These are phyloP conservation scores for Sarocladium strictum DNA, from an alignment of 2,329 filamentous ascomycete species.

Conservation along the genomic window DNA sequence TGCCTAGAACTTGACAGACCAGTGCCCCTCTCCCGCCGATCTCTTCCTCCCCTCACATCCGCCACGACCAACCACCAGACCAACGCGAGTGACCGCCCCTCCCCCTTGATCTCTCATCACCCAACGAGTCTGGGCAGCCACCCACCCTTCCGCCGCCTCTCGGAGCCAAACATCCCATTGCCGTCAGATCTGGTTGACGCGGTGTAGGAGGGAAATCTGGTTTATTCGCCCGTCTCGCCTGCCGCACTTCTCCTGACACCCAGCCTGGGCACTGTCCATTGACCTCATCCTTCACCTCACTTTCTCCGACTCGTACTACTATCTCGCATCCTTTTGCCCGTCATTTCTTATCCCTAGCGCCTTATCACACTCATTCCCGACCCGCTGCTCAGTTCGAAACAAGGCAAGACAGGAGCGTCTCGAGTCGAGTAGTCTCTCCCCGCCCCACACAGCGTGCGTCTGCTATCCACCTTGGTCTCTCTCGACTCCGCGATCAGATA, in stretches of 20 bases:
- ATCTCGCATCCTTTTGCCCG: neutral
- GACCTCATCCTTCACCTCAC: neutral
- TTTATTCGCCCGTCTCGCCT: neutral
- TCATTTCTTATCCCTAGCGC: neutral
- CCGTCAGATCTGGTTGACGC: constrained; percentile 1
- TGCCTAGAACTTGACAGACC: neutral
- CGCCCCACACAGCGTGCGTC: constrained; percentile 5
- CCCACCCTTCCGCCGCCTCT: neutral
- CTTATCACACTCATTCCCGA: neutral
- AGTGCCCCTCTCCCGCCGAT: constrained; percentile 1
- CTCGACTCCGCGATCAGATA: constrained; percentile 8
- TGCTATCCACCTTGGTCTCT: constrained; percentile 5
- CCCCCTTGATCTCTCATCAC: neutral
- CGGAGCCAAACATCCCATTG: constrained; percentile 7
- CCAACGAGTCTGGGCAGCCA: neutral
- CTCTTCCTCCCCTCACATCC: constrained; percentile 3
- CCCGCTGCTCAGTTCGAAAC: constrained; percentile 1
- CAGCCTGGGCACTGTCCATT: neutral
- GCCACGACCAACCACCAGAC: neutral
- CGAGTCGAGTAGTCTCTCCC: constrained; percentile 7
- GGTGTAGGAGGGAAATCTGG: neutral
- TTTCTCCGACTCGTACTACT: neutral
- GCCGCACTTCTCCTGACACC: neutral
- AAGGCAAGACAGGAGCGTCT: neutral
- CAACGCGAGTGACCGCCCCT: neutral